Conservation (phyloP, 768 basidiomycete genomes). For the Amanita fuliginea region DNA sequence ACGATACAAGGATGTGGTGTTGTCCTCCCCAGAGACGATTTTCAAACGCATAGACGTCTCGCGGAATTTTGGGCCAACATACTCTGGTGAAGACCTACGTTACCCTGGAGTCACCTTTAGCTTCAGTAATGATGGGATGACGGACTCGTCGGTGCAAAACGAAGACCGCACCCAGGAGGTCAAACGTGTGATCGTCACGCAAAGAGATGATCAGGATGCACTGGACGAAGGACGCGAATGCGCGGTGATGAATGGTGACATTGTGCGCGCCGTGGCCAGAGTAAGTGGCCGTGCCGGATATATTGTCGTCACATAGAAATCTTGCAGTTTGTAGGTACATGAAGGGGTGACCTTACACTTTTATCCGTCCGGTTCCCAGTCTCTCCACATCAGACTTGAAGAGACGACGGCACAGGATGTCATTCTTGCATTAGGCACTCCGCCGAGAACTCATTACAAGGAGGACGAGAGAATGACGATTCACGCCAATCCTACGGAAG, state of each 20-base stretch:
- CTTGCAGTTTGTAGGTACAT: constrained; percentile 39
- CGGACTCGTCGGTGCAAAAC: constrained; percentile 42
- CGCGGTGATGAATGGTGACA: constrained; percentile 59
- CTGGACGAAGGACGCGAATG: constrained; percentile 63
- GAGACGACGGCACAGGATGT: constrained; percentile 79
- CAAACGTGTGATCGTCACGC: constrained; percentile 61
- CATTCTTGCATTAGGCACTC: constrained; percentile 67
- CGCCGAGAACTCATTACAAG: constrained; percentile 70
- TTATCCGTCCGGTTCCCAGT: constrained; percentile 38
- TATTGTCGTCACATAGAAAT: neutral
- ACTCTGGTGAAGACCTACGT: constrained; percentile 60
- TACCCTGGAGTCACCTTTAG: constrained; percentile 82
- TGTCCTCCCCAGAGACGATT: constrained; percentile 52
- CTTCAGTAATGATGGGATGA: constrained; percentile 64
- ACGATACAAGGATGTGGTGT: constrained; percentile 51
- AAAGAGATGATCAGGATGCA: constrained; percentile 58
- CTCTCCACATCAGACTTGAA: constrained; percentile 54
- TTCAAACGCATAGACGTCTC: constrained; percentile 57
- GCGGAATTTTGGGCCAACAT: constrained; percentile 74
- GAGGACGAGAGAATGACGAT: constrained; percentile 86
- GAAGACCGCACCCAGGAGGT: constrained; percentile 70
- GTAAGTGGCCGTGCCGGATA: constrained; percentile 21
- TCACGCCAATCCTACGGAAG: constrained; percentile 38
- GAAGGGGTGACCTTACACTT: constrained; percentile 65
- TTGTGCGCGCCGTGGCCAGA: constrained; percentile 58